Evolutionary conservation across 805 yeast genomes (phyloP).

Genomic region (Wilhelminamyces savonicus): DNA sequence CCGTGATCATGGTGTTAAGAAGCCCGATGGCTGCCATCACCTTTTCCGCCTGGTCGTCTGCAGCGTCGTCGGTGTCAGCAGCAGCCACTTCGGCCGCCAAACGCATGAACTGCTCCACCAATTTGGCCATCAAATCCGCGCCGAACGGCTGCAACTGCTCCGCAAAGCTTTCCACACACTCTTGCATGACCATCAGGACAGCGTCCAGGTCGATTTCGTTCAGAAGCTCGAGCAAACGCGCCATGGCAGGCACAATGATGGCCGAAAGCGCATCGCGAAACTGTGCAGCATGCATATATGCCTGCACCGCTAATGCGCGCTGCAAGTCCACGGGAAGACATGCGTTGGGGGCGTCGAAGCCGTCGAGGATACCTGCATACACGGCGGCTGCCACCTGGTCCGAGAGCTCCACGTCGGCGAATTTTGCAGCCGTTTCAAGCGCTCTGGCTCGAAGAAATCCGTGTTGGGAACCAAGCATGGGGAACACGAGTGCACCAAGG

Average conservation of each 20-base stretch:
- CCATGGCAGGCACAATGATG: conserved; percentile 77
- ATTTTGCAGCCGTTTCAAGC: conserved; percentile 57
- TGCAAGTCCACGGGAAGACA: conserved; percentile 74
- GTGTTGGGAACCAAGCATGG: conserved; percentile 56
- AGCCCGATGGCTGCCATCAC: conserved; percentile 79
- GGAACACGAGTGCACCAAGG: conserved; percentile 57
- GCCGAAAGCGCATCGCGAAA: conserved; percentile 64
- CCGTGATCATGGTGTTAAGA: conserved; percentile 74
- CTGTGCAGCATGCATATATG: conserved; percentile 56
- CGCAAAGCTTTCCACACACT: conserved; percentile 83
- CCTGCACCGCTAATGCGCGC: conserved; percentile 81
- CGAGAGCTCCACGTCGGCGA: conserved; percentile 54
- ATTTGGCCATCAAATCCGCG: conserved; percentile 19
- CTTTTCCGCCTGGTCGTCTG: conserved; percentile 51
- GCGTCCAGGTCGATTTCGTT: conserved; percentile 83
- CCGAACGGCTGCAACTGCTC: conserved; percentile 58
- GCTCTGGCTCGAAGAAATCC: conserved; percentile 74
- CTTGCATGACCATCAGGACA: conserved; percentile 88
- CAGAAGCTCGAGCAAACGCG: conserved; percentile 64
- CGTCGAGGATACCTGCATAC: conserved; percentile 28
- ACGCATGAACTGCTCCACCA: conserved; percentile 21
- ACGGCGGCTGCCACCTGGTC: conserved; percentile 17
- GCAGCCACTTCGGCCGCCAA: conserved; percentile 45
- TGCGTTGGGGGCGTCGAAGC: conserved; percentile 18
- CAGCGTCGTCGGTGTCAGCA: conserved; percentile 9